Percentiles rank a stretch among this genome's conserved stretches.
These are phyloP conservation scores for Eucalyptus rudis DNA, from an alignment of 345 rosid genomes.

Conservation along the genomic window DNA sequence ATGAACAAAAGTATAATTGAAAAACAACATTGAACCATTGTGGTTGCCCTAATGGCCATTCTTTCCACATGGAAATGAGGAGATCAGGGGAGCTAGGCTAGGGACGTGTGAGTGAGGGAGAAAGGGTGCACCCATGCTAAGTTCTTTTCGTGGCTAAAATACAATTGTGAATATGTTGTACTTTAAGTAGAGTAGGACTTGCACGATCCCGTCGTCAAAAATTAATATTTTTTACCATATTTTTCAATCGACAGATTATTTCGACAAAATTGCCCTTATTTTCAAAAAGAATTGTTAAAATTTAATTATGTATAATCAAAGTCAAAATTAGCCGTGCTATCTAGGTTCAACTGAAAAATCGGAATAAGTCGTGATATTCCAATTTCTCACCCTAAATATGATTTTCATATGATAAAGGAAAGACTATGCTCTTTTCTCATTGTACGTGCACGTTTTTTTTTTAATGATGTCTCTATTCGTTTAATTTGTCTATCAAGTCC, in stretches of 20 bases:
- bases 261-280: not conserved
- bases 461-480: not conserved
- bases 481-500: not conserved
- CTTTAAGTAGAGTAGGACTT: not conserved
- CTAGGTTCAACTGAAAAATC: not conserved
- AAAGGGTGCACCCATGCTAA: too few species aligned
- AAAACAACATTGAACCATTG: not conserved
- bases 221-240: not conserved
- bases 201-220: accelerated
- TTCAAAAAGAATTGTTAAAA: not conserved
- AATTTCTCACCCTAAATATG: not conserved
- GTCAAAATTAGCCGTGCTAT: not conserved
- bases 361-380: not conserved
- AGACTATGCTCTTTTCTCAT: not conserved
- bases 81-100: too few species aligned
- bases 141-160: not conserved
- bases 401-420: not conserved
- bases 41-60: not conserved
- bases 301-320: not conserved
- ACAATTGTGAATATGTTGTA: not conserved
- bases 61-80: too few species aligned
- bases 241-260: not conserved
- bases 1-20: not conserved
- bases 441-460: not conserved
- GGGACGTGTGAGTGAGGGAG: too few species aligned